Evolutionary conservation across 1,284 basidiomycete genomes (phyloP).

Genomic region (Ganoderma meredithae): DNA sequence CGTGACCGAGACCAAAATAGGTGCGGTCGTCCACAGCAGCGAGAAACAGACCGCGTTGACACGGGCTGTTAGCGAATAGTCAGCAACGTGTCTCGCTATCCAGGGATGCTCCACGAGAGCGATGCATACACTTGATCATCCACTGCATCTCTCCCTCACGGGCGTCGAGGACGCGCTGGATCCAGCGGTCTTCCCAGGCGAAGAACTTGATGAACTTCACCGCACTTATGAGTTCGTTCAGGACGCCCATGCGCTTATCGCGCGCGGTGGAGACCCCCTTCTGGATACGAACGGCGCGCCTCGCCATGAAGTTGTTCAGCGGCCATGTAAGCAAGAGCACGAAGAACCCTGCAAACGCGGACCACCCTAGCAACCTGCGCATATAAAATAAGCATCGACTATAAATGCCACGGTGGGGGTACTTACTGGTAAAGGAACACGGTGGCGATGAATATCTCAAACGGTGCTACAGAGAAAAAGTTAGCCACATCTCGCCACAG

Average conservation of each 20-base stretch:
- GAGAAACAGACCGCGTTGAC: constrained; percentile 72
- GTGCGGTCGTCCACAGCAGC: constrained; percentile 69
- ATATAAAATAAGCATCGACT: constrained; percentile 18
- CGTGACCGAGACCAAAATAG: constrained; percentile 73
- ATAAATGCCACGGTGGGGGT: too few relatives aligned
- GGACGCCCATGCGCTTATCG: constrained; percentile 85
- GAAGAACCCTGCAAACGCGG: constrained; percentile 87
- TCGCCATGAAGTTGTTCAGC: constrained; percentile 70
- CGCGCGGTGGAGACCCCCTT: constrained; percentile 77
- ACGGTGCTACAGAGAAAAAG: constrained; percentile 55
- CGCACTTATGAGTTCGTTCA: constrained; percentile 86
- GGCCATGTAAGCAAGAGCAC: constrained; percentile 81
- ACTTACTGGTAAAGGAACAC: constrained; percentile 76
- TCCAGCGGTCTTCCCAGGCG: constrained; percentile 84
- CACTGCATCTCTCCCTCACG: constrained; percentile 70
- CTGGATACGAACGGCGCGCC: constrained; percentile 72
- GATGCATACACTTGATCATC: constrained; percentile 67
- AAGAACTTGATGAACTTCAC: constrained; percentile 91
- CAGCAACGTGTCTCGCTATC: background rate
- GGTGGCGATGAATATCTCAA: constrained; percentile 82
- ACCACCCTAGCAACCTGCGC: constrained; percentile 80
- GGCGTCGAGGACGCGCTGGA: constrained; percentile 62
- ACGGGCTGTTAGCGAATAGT: constrained; percentile 51
- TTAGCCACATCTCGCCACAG: background rate
- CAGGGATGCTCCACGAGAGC: background rate